phyloP scores from a whole-genome alignment of 768 basidiomycete species.

The Termitomyces sp. region DNA sequence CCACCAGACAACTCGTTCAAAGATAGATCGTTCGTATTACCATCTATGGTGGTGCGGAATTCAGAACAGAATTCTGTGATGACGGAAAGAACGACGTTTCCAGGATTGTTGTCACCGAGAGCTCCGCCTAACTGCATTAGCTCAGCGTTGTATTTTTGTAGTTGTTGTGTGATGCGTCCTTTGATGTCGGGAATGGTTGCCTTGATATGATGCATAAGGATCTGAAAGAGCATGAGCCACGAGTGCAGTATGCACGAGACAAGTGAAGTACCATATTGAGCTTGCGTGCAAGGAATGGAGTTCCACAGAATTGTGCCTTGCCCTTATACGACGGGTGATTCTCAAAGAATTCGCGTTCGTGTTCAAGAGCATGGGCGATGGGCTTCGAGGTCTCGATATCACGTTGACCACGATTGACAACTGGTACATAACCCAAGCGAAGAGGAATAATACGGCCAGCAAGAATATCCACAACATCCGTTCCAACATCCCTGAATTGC shows the following conservation, averaged over 20 bases:
- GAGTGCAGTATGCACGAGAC: constrained; percentile 16
- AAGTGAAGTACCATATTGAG: constrained; percentile 69
- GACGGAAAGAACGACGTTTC: constrained; percentile 91
- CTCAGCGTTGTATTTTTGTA: constrained; percentile 85
- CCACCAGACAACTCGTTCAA: constrained; percentile 98
- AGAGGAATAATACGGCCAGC: constrained; percentile 96
- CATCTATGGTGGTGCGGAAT: constrained; percentile 95
- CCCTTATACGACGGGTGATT: constrained; percentile 88
- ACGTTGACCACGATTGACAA: constrained; percentile 96
- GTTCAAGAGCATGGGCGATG: constrained; percentile 80
- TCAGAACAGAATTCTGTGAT: constrained; percentile 98
- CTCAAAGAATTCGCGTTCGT: constrained; percentile 92
- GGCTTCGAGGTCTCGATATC: constrained; percentile 91
- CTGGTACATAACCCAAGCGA: constrained; percentile 94
- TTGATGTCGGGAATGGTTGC: constrained; percentile 99
- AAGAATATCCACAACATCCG: constrained; percentile 97
- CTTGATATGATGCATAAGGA: constrained; percentile 99
- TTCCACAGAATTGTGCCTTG: constrained; percentile 95
- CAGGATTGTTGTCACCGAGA: constrained; percentile 77
- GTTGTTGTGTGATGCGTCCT: constrained; percentile 84
- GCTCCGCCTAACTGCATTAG: constrained; percentile 81
- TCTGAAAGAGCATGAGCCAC: constrained; percentile 37
- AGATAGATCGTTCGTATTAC: constrained; percentile 92
- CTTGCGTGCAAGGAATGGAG: constrained; percentile 92
- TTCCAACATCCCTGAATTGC: constrained; percentile 85